A percentile compares a stretch with the other conserved stretches of the same genome.
Conservation (phyloP, 768 basidiomycete species). For the Phallus indusiatus region DNA sequence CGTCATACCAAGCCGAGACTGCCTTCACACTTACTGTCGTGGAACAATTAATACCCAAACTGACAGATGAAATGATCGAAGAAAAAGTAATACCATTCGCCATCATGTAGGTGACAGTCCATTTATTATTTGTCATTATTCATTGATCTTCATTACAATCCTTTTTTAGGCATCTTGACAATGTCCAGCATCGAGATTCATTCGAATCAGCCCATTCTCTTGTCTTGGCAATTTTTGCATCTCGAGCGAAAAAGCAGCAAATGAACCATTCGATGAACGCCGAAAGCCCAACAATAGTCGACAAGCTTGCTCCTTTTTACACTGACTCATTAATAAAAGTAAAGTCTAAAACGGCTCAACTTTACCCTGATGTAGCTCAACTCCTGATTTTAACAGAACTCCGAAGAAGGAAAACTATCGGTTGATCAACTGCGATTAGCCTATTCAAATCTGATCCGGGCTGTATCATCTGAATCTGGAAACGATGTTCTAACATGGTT, state of each 20-base stretch:
- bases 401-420: conserved; percentile 48
- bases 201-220: conserved; percentile 86
- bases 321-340: conserved; percentile 63
- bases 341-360: conserved; percentile 11
- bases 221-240: conserved; percentile 63
- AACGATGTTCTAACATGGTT: conserved; percentile 52
- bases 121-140: conserved; percentile 6
- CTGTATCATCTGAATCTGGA: conserved; percentile 41
- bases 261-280: not conserved
- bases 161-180: conserved; percentile 54
- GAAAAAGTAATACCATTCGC: conserved; percentile 50
- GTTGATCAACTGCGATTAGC: conserved; percentile 63
- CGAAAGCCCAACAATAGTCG: conserved; percentile 32
- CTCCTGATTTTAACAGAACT: conserved; percentile 40
- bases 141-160: not conserved
- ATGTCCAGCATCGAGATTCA: conserved; percentile 54
- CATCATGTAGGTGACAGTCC: conserved; percentile 43
- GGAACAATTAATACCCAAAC: conserved; percentile 64
- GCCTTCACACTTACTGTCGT: conserved; percentile 66
- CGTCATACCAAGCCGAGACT: conserved; percentile 26
- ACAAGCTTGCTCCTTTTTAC: conserved; percentile 67
- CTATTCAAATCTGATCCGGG: conserved; percentile 58
- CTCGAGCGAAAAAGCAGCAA: conserved; percentile 26
- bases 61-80: conserved; percentile 45
- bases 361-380: not conserved